A percentile compares a stretch with the other conserved stretches of the same genome.
These are phyloP conservation scores for Aspergillus sp. DNA, from an alignment of 2,329 filamentous ascomycete genomes.

Conservation along the genomic window DNA sequence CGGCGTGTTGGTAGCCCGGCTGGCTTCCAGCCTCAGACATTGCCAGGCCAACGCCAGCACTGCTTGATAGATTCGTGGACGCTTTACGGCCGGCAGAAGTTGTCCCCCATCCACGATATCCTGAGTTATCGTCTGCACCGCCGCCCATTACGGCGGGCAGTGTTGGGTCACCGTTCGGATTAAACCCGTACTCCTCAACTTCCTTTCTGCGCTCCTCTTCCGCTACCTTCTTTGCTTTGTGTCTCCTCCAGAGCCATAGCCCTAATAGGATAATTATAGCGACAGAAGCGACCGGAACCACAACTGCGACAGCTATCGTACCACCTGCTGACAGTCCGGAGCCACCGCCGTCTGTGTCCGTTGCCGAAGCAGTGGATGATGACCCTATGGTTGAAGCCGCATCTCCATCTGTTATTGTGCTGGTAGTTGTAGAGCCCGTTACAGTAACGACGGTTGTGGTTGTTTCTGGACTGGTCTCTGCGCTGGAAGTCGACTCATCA, in stretches of 20 bases:
- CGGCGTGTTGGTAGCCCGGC: constrained; percentile 51
- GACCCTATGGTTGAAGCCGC: constrained; percentile 27
- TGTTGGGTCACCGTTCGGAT: constrained; percentile 92
- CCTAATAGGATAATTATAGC: constrained; percentile 74
- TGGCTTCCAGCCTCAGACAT: constrained; percentile 71
- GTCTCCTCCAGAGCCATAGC: constrained; percentile 83
- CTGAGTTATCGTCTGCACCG: constrained; percentile 69
- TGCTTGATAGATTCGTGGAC: constrained; percentile 85
- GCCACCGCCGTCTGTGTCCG: constrained; percentile 23
- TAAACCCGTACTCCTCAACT: constrained; percentile 95
- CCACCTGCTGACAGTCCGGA: constrained; percentile 52
- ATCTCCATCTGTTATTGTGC: constrained; percentile 19
- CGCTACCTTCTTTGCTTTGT: constrained; percentile 78
- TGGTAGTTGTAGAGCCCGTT: constrained; percentile 17
- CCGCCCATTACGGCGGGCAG: constrained; percentile 59
- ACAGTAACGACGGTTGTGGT: constrained; percentile 14
- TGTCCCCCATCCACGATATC: constrained; percentile 93
- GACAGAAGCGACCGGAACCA: constrained; percentile 87
- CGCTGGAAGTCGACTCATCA: constrained; percentile 19
- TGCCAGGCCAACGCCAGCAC: constrained; percentile 56
- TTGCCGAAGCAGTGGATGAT: constrained; percentile 26
- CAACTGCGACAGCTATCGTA: constrained; percentile 87
- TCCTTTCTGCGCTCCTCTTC: constrained; percentile 92
- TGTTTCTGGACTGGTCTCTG: constrained; percentile 13
- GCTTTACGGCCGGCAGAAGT: constrained; percentile 76